Percentiles rank a stretch among this genome's conserved stretches.
Evolutionary conservation across 331 rosid genomes (phyloP).

Genomic region (Malus hybrid): DNA sequence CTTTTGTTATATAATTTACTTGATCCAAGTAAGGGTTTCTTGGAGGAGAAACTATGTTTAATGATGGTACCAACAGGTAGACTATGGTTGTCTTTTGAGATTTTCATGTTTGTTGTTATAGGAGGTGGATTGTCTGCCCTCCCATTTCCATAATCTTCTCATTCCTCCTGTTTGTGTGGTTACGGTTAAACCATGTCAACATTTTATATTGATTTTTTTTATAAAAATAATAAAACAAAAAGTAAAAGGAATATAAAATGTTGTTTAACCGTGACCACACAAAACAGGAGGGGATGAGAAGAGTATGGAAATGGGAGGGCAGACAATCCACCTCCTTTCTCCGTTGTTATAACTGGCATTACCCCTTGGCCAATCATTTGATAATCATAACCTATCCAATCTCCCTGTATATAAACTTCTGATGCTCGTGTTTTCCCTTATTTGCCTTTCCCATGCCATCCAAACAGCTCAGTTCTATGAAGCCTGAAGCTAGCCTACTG

Average conservation of each 20-base stretch:
- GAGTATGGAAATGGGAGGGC: no score
- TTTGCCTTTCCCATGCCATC: slow-evolving; percentile 90
- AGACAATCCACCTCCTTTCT: not conserved
- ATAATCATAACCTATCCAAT: slow-evolving; percentile 67
- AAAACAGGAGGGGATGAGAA: no score
- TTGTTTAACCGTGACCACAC: no score
- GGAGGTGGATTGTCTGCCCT: no score
- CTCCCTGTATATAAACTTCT: slow-evolving; percentile 70
- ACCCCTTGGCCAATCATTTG: slow-evolving; percentile 37
- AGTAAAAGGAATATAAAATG: no score
- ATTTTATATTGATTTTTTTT: no score
- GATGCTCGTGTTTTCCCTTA: slow-evolving; percentile 90
- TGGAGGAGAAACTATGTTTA: slow-evolving; percentile 82
- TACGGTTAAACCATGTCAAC: no score
- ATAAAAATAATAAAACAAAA: no score
- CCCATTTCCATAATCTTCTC: no score
- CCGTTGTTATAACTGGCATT: slow-evolving; percentile 27
- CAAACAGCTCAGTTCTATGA: slow-evolving; percentile 97
- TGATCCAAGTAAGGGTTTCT: slow-evolving; percentile 25
- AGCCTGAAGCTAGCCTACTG: slow-evolving; percentile 92
- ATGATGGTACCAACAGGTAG: slow-evolving; percentile 59
- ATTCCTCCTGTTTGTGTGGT: no score
- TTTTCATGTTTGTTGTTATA: not conserved
- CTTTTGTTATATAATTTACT: no score
- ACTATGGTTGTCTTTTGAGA: slow-evolving; percentile 25